A percentile compares a stretch with the other conserved stretches of the same genome.
Conservation (phyloP, 768 basidiomycete species). For the Kwoniella dendrophila region DNA sequence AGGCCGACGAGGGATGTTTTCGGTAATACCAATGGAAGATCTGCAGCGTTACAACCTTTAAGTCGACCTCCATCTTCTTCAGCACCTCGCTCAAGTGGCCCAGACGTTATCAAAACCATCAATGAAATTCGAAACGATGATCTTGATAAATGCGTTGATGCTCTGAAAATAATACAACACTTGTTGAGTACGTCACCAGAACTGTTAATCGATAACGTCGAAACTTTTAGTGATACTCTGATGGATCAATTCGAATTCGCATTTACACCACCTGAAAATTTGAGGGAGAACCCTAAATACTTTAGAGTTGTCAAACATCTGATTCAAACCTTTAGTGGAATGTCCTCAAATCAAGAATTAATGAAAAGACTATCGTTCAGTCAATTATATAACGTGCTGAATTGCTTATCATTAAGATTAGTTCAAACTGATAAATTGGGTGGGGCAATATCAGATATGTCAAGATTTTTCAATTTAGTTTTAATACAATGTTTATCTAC, state of each 20-base stretch:
- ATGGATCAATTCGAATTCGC: constrained; percentile 88
- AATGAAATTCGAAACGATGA: constrained; percentile 88
- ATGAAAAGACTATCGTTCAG: constrained; percentile 84
- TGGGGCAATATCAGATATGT: constrained; percentile 85
- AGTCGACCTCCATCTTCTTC: constrained; percentile 11
- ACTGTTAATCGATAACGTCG: constrained; percentile 70
- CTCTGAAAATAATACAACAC: constrained; percentile 88
- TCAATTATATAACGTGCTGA: constrained; percentile 80
- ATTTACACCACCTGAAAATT: constrained; percentile 77
- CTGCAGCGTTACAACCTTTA: constrained; percentile 37
- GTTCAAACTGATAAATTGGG: constrained; percentile 87
- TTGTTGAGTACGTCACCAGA: constrained; percentile 77
- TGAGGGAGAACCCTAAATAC: constrained; percentile 73
- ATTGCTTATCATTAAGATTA: constrained; percentile 85
- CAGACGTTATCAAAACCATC: constrained; percentile 75
- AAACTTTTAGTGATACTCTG: constrained; percentile 86
- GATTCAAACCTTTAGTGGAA: constrained; percentile 91
- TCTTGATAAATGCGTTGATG: constrained; percentile 81
- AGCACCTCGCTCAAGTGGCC: constrained; percentile 13
- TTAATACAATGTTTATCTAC: constrained; percentile 90
- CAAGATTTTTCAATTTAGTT: constrained; percentile 98
- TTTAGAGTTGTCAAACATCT: constrained; percentile 96
- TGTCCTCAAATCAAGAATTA: constrained; percentile 85
- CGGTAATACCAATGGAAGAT: constrained; percentile 14
- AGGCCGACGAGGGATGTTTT: constrained; percentile 15